phyloP scores from a whole-genome alignment of 1,284 basidiomycete species.

The Microbotryum violaceum region DNA sequence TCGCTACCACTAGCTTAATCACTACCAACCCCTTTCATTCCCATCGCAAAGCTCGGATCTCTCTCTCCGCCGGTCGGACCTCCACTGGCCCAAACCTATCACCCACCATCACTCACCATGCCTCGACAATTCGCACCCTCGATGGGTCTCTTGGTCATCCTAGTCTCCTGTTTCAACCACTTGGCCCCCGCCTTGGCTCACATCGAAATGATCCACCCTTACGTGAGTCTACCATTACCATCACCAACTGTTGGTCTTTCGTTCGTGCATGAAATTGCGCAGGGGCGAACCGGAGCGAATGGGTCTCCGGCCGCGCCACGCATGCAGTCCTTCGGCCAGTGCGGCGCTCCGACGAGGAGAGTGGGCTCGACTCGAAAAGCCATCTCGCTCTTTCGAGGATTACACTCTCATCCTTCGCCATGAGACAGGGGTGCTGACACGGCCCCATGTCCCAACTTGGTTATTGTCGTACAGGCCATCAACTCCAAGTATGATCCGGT shows the following conservation, averaged over 20 bases:
- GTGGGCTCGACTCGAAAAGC: too few relatives aligned
- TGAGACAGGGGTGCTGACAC: not conserved
- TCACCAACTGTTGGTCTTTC: too few relatives aligned
- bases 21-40: not conserved
- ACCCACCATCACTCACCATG: not conserved
- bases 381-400: not conserved
- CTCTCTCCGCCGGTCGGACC: not conserved
- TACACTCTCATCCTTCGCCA: not conserved
- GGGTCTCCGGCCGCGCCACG: too few relatives aligned
- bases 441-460: not conserved
- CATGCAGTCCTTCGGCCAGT: too few relatives aligned
- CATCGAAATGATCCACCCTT: constrained; percentile 17
- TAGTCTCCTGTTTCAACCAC: not conserved
- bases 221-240: constrained; percentile 6
- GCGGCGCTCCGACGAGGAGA: too few relatives aligned
- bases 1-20: not conserved
- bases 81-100: not conserved
- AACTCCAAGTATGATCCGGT: constrained; percentile 22
- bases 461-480: constrained; percentile 8
- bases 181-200: constrained; percentile 4
- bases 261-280: too few relatives aligned
- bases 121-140: not conserved
- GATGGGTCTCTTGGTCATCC: not conserved
- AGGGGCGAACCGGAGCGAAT: too few relatives aligned
- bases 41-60: not conserved